A percentile compares a stretch with the other conserved stretches of the same genome.
These are phyloP conservation scores for Lactifluus volemus DNA, from an alignment of 768 basidiomycete species.

Conservation along the genomic window DNA sequence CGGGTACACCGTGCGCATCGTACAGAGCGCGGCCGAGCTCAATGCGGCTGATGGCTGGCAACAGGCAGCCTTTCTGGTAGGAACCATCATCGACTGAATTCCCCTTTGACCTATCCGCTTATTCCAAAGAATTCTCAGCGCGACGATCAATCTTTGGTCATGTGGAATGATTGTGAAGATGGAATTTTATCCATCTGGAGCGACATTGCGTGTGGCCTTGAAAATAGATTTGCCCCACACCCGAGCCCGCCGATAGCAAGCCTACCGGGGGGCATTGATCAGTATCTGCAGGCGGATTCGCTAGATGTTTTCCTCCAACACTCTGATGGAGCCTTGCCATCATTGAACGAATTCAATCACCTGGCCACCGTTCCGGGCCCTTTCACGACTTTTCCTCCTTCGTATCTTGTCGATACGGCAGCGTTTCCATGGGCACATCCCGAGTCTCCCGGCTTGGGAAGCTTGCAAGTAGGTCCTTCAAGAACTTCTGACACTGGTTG, in stretches of 20 bases:
- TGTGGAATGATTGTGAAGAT: slow-evolving; percentile 2
- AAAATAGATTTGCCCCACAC: background rate
- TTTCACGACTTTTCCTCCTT: background rate
- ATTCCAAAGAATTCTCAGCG: slow-evolving; percentile 2
- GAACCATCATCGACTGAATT: background rate
- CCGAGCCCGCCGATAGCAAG: background rate
- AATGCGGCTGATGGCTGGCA: background rate
- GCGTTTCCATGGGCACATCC: background rate
- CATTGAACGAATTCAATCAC: background rate
- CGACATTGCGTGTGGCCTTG: background rate
- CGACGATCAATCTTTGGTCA: background rate
- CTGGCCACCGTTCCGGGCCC: background rate
- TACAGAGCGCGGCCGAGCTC: background rate
- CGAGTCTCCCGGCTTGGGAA: background rate
- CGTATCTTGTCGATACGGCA: background rate
- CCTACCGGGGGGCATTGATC: background rate
- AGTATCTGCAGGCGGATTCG: background rate
- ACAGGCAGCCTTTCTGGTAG: background rate
- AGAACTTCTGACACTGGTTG: background rate
- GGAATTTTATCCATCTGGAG: background rate
- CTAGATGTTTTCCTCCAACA: background rate
- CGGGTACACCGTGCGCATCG: background rate
- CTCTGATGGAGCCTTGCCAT: background rate
- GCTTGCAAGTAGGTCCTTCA: background rate
- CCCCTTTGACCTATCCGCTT: background rate